Evolutionary conservation across 2,329 filamentous ascomycete species (phyloP), one percentile per base, ranked within the genome.

Genomic region (Pseudogymnoascus sp.): DNA sequence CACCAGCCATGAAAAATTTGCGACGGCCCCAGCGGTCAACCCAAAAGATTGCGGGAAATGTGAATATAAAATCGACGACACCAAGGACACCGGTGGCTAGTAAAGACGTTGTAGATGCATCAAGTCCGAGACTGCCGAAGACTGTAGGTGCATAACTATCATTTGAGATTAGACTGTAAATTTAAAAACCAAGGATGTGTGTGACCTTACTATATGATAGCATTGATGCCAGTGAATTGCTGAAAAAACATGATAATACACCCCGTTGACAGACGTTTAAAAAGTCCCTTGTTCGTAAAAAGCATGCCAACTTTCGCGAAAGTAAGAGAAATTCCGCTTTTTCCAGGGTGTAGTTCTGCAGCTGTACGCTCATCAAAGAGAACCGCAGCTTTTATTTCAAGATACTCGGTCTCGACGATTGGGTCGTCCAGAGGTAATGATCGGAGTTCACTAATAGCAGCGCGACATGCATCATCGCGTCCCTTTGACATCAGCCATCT

Each of bases 41-140:
- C 71, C 80, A 87, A 6, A 87, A 74, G 2, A 89, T 84, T 0
- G 84, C 81, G 0, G 85, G 85, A 33, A 88, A 80, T 0, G 86
- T 89, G 22, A 81, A 81, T 63, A 89, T 66, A 65, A 88, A 85
- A 80, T 88, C 86, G 63, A 84, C 81, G 49, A 90, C 84, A 5
- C 86, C 86, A 4, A 88, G 85, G 0, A 90, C 86, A 4, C 87
- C 87, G 0, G 87, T 89, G 0, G 86, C 86, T 1, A 89, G 75
- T 0, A 90, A 77, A 1, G 81, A 84, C 0, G 72, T 74, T 0
- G 78, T 77, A 64, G 75, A 79, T 1, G 71, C 71, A 0, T 71
- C 73, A 6, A 80, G 67, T 9, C 79, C 78, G 0, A 81, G 67
- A 11, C 74, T 72, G 0, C 70, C 65, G 66, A 80, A 81, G 58